Percentiles rank a stretch among this genome's conserved stretches.
phyloP scores from a whole-genome alignment of 2,329 filamentous ascomycete species.

The Pseudogymnoascus sp. region DNA sequence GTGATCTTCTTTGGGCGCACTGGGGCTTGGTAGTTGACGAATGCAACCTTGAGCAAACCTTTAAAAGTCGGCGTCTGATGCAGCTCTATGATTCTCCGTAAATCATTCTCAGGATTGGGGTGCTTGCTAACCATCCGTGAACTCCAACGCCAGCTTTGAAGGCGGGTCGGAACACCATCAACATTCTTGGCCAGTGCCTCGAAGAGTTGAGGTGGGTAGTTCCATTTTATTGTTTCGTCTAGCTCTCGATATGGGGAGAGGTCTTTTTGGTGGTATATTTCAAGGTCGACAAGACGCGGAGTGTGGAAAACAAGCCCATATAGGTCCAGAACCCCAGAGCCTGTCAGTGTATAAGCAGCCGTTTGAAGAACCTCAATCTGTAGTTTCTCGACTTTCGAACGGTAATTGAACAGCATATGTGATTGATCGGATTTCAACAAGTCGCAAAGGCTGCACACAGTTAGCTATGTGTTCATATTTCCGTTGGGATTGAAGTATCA shows the following conservation, averaged over 20 bases:
- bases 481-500: slow-evolving; percentile 24
- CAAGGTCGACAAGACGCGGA: slow-evolving; percentile 59
- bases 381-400: slow-evolving; percentile 61
- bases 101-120: slow-evolving; percentile 37
- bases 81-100: slow-evolving; percentile 33
- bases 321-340: slow-evolving; percentile 47
- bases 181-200: slow-evolving; percentile 44
- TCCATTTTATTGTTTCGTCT: slow-evolving; percentile 54
- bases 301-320: slow-evolving; percentile 52
- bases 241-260: slow-evolving; percentile 56
- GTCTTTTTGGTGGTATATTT: slow-evolving; percentile 65
- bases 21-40: slow-evolving; percentile 56
- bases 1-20: slow-evolving; percentile 27
- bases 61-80: slow-evolving; percentile 52
- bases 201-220: slow-evolving; percentile 60
- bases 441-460: slow-evolving; percentile 35
- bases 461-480: slow-evolving; percentile 34
- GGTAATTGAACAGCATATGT: slow-evolving; percentile 47
- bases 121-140: slow-evolving; percentile 41
- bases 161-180: slow-evolving; percentile 17
- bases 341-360: slow-evolving; percentile 45
- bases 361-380: slow-evolving; percentile 57
- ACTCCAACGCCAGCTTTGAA: slow-evolving; percentile 56
- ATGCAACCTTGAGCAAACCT: slow-evolving; percentile 46
- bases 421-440: slow-evolving; percentile 4